Percentiles rank a stretch among this genome's conserved stretches.
Evolutionary conservation across 75 land plant species (phyloP).

Genomic region (Cupressus sempervirens): DNA sequence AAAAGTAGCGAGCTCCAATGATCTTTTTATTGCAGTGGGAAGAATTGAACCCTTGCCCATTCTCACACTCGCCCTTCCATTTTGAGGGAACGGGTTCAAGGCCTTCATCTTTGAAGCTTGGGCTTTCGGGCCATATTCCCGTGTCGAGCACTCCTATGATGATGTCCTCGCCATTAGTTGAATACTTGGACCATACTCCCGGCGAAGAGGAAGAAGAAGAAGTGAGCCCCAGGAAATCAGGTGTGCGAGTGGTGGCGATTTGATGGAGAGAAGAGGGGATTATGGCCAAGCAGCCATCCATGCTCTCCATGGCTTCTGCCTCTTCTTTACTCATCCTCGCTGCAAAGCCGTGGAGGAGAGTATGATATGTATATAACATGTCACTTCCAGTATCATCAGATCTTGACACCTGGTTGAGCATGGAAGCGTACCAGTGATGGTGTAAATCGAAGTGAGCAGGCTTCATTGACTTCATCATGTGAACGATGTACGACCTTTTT

Average conservation of each 20-base stretch:
- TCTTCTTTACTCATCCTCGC: conserved; percentile 33
- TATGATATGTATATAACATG: conserved; percentile 36
- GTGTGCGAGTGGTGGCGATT: conserved; percentile 58
- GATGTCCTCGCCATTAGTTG: not conserved
- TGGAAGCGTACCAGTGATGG: not conserved
- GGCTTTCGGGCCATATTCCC: conserved; percentile 26
- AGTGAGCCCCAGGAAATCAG: conserved; percentile 48
- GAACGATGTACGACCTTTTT: not conserved
- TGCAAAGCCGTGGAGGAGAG: conserved; percentile 68
- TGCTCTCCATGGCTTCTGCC: conserved; percentile 20
- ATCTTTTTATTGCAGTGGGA: conserved; percentile 52
- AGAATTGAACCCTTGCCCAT: conserved; percentile 24
- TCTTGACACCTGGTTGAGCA: not conserved
- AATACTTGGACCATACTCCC: not conserved
- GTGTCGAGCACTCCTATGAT: conserved; percentile 15
- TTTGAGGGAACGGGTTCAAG: conserved; percentile 17
- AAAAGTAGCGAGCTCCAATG: conserved; percentile 67
- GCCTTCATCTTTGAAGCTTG: not conserved
- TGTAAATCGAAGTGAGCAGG: not conserved
- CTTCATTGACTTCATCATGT: not conserved
- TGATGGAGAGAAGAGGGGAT: conserved; percentile 36
- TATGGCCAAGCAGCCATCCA: conserved; percentile 38
- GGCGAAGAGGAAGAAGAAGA: not conserved
- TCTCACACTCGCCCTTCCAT: conserved; percentile 61
- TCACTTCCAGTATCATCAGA: not conserved